A percentile compares a stretch with the other conserved stretches of the same genome.
Conservation (phyloP, 345 rosid species). For the Turritis glabra region DNA sequence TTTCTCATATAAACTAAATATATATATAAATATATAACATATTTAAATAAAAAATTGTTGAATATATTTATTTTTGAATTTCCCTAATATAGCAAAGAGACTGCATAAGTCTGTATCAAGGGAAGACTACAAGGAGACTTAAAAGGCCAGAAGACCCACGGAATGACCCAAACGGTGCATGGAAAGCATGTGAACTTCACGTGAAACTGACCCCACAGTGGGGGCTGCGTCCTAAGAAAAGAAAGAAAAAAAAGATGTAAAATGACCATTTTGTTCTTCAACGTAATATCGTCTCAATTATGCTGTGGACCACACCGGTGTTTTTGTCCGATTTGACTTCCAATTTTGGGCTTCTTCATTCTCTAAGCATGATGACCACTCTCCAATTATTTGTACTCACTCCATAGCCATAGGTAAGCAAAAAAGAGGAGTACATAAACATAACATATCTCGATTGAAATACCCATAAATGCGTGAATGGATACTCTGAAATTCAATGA, state of each 20-base stretch:
- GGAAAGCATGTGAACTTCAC: constrained; percentile 55
- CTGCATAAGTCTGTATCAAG: neutral
- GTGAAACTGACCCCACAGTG: constrained; percentile 37
- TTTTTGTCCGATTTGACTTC: constrained; percentile 33
- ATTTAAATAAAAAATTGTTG: neutral
- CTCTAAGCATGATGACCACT: constrained; percentile 7
- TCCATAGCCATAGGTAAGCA: neutral
- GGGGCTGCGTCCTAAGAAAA: neutral
- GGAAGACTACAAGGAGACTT: constrained; percentile 15
- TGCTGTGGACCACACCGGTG: neutral
- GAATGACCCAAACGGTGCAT: constrained; percentile 24
- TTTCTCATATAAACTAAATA: no score
- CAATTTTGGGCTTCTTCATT: constrained; percentile 15
- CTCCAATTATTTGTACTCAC: constrained; percentile 29
- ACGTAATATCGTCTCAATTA: neutral
- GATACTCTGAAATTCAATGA: no score
- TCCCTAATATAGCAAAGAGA: neutral
- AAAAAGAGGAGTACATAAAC: no score
- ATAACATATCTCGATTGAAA: no score
- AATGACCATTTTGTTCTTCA: constrained; percentile 7
- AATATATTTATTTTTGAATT: neutral
- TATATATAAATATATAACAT: no score
- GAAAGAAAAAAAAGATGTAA: neutral
- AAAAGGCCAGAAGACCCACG: neutral
- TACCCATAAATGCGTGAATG: no score